Conservation (phyloP, 2,329 filamentous ascomycete genomes). For the Diaporthe batatas region DNA sequence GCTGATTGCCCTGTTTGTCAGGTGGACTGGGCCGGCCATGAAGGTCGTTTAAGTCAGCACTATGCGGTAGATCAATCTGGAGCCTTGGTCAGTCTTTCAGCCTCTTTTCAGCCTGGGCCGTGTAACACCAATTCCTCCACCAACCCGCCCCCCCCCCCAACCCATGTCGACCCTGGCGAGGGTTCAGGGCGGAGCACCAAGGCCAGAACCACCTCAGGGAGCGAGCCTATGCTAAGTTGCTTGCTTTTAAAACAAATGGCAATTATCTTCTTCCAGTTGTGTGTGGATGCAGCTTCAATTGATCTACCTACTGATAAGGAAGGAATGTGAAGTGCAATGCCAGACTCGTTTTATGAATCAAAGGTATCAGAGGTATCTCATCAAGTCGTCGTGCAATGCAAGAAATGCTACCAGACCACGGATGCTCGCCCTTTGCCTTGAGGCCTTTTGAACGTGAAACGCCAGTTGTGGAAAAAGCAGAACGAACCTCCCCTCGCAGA, state of each 20-base stretch:
- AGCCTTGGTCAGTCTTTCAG: background rate
- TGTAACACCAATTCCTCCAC: background rate
- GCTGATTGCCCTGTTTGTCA: too few relatives aligned
- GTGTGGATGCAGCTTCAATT: constrained; percentile 30
- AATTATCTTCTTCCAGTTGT: background rate
- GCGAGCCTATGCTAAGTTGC: background rate
- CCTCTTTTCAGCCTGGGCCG: constrained; percentile 5
- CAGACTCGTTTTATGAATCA: constrained; percentile 32
- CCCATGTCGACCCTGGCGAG: background rate
- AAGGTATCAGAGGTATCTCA: constrained; percentile 44
- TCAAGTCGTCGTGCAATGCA: constrained; percentile 41
- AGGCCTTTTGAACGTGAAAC: constrained; percentile 38
- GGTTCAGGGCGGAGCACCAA: background rate
- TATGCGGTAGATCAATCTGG: constrained; percentile 21
- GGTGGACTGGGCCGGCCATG: constrained; percentile 1
- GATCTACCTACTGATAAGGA: constrained; percentile 22
- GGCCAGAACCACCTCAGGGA: background rate
- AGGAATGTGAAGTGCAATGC: constrained; percentile 21
- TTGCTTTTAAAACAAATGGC: background rate
- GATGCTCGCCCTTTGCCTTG: constrained; percentile 32
- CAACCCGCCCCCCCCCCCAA: background rate
- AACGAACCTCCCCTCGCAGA: background rate
- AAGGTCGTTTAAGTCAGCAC: background rate
- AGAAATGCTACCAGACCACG: constrained; percentile 42
- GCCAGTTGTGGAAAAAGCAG: constrained; percentile 32